Percentiles rank a stretch among this genome's conserved stretches.
These are phyloP conservation scores for Leucocoprinus sp. DNA, from an alignment of 768 basidiomycete genomes.

Conservation along the genomic window DNA sequence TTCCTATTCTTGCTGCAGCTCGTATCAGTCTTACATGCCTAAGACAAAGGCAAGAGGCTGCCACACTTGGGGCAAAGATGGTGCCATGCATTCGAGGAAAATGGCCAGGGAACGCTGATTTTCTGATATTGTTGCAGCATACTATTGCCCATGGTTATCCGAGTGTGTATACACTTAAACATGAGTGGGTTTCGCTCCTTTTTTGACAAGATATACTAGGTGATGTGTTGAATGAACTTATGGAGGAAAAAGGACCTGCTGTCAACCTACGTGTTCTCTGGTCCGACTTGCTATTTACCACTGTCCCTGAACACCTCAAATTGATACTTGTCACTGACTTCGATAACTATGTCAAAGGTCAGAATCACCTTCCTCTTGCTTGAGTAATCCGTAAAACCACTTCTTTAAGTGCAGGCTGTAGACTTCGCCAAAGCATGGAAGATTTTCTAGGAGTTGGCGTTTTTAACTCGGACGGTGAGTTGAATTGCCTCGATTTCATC, in stretches of 20 bases:
- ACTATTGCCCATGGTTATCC: slow-evolving; percentile 40
- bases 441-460: too few relatives aligned
- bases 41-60: slow-evolving; percentile 29
- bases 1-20: slow-evolving; percentile 27
- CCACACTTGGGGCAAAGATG: too few relatives aligned
- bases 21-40: slow-evolving; percentile 23
- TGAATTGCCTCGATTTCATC: too few relatives aligned
- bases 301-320: slow-evolving; percentile 49
- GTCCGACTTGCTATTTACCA: slow-evolving; percentile 38
- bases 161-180: slow-evolving; percentile 23
- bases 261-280: slow-evolving; percentile 38
- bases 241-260: slow-evolving; percentile 31
- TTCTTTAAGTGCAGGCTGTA: too few relatives aligned
- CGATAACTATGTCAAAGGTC: too few relatives aligned
- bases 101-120: slow-evolving; percentile 36
- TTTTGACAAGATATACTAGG: slow-evolving; percentile 20
- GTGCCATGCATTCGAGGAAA: slow-evolving; percentile 37
- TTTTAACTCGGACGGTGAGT: too few relatives aligned
- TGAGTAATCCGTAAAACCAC: too few relatives aligned
- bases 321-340: slow-evolving; percentile 52
- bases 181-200: too few relatives aligned
- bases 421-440: too few relatives aligned
- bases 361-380: too few relatives aligned
- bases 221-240: slow-evolving; percentile 30
- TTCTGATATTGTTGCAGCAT: slow-evolving; percentile 27